Conservation (phyloP, 495 filamentous ascomycete genomes). For the Annulohypoxylon bovei region DNA sequence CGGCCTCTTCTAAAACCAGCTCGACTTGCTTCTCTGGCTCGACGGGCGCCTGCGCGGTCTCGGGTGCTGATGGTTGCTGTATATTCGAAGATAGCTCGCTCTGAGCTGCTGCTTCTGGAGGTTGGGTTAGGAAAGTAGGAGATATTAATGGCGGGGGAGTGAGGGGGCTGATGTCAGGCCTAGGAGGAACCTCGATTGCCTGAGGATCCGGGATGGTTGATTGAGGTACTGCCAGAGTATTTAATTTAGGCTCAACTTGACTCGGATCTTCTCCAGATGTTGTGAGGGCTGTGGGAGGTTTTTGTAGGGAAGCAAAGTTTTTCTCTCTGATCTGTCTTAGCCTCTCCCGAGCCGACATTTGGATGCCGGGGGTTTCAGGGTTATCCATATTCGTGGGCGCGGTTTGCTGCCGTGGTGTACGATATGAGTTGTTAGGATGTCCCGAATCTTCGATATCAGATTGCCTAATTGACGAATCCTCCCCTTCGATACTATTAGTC, state of each 20-base stretch:
- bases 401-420: background rate
- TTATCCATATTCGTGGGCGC: slow-evolving; percentile 42
- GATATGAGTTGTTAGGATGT: background rate
- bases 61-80: slow-evolving; percentile 19
- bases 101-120: background rate
- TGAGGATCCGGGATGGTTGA: slow-evolving; percentile 8
- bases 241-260: background rate
- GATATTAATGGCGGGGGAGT: slow-evolving; percentile 16
- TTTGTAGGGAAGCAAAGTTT: slow-evolving; percentile 22
- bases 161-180: slow-evolving; percentile 11
- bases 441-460: background rate
- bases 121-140: slow-evolving; percentile 14
- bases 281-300: background rate
- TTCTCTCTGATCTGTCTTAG: slow-evolving; percentile 36
- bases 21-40: slow-evolving; percentile 13
- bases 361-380: slow-evolving; percentile 3
- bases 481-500: background rate
- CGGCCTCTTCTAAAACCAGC: slow-evolving; percentile 12
- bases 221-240: slow-evolving; percentile 2
- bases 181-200: background rate
- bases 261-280: background rate
- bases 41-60: slow-evolving; percentile 1
- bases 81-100: slow-evolving; percentile 8
- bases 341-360: slow-evolving; percentile 46
- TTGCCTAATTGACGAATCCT: background rate